Conservation (phyloP, 2,329 filamentous ascomycete species). For the Hymenoscyphus occultus region DNA sequence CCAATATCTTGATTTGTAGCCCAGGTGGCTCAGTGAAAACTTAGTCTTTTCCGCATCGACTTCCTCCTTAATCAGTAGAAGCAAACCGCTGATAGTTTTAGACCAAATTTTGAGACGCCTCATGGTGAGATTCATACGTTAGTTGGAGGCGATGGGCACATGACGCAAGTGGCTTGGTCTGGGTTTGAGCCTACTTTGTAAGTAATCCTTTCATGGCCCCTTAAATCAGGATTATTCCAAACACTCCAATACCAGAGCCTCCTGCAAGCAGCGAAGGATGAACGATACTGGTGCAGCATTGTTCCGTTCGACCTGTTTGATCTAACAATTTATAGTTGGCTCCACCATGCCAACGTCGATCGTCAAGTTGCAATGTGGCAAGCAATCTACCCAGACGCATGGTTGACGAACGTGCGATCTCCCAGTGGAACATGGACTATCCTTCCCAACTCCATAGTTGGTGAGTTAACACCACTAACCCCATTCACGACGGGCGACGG, state of each 20-base stretch:
- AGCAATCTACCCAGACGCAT: slow-evolving; percentile 38
- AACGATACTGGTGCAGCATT: too few relatives aligned
- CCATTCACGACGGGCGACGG: slow-evolving; percentile 34
- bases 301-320: too few relatives aligned
- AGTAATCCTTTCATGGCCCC: slow-evolving; percentile 17
- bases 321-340: slow-evolving; percentile 48
- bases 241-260: too few relatives aligned
- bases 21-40: too few relatives aligned
- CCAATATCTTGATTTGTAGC: too few relatives aligned
- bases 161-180: neutral
- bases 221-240: too few relatives aligned
- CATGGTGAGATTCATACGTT: neutral
- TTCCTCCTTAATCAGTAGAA: neutral
- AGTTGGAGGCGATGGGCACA: slow-evolving; percentile 3
- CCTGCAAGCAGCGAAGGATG: too few relatives aligned
- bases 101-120: slow-evolving; percentile 6
- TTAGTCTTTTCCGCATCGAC: too few relatives aligned
- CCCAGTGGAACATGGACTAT: slow-evolving; percentile 37
- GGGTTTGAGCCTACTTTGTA: neutral
- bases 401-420: slow-evolving; percentile 35
- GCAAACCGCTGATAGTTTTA: neutral
- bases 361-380: slow-evolving; percentile 55
- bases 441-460: neutral
- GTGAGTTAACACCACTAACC: slow-evolving; percentile 14
- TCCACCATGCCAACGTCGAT: slow-evolving; percentile 58